Evolutionary conservation across 2,329 filamentous ascomycete genomes (phyloP).

Genomic region (Sclerotinia sclerotiorum): DNA sequence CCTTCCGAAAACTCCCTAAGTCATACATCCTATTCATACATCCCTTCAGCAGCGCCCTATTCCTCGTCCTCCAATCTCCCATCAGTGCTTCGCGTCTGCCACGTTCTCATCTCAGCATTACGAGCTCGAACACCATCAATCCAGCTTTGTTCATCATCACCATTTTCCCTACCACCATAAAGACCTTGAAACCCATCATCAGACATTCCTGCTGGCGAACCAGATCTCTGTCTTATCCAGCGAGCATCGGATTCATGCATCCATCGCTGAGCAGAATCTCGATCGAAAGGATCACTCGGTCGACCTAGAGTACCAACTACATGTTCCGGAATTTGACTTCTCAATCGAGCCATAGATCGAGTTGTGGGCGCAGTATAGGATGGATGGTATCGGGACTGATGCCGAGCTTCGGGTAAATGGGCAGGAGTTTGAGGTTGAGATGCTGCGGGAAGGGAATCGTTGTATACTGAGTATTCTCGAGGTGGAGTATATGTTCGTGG

Average conservation of each 20-base stretch:
- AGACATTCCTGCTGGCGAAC: constrained; percentile 44
- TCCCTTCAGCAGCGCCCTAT: constrained; percentile 26
- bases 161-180: constrained; percentile 52
- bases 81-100: constrained; percentile 26
- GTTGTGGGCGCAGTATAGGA: constrained; percentile 47
- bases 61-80: constrained; percentile 36
- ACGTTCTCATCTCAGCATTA: constrained; percentile 29
- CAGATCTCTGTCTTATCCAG: constrained; percentile 18
- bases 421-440: constrained; percentile 53
- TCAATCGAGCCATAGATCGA: constrained; percentile 24
- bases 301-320: neutral
- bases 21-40: too few relatives aligned
- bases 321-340: constrained; percentile 9
- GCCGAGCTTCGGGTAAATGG: constrained; percentile 51
- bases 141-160: constrained; percentile 44
- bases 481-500: constrained; percentile 33
- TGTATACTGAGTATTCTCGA: constrained; percentile 46
- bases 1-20: neutral
- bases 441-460: constrained; percentile 47
- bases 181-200: constrained; percentile 49
- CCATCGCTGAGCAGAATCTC: neutral
- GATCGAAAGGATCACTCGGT: constrained; percentile 7
- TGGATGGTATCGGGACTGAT: constrained; percentile 47
- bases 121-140: constrained; percentile 42
- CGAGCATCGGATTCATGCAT: constrained; percentile 7